phyloP scores from a whole-genome alignment of 768 basidiomycete genomes.

The Austroboletus festivus region DNA sequence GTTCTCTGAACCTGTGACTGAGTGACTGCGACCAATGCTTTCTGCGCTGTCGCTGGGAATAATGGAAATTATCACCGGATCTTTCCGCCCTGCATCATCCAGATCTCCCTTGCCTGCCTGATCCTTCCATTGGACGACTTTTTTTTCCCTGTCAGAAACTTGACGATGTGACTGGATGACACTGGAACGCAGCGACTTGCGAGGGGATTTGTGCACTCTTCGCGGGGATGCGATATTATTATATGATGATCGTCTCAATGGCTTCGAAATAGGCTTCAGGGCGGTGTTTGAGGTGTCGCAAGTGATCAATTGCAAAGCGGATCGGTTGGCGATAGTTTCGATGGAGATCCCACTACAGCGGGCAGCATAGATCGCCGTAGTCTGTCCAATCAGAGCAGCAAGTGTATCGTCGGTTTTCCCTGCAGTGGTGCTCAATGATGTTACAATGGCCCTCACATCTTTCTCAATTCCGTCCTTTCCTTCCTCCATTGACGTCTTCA shows the following conservation, averaged over 20 bases:
- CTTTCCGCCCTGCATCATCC: conserved; percentile 53
- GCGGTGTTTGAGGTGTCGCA: conserved; percentile 47
- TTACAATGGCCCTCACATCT: conserved; percentile 47
- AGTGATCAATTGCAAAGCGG: conserved; percentile 39
- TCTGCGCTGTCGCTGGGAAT: conserved; percentile 38
- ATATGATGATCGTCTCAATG: conserved; percentile 44
- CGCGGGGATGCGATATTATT: conserved; percentile 44
- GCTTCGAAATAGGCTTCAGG: conserved; percentile 41
- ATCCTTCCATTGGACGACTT: conserved; percentile 85
- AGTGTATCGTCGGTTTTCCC: conserved; percentile 71
- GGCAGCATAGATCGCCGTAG: conserved; percentile 56
- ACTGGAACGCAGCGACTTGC: conserved; percentile 71
- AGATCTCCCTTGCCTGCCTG: conserved; percentile 81
- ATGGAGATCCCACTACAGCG: conserved; percentile 34
- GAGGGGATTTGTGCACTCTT: conserved; percentile 55
- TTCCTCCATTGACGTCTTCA: conserved; percentile 37
- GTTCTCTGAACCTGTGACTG: conserved; percentile 68
- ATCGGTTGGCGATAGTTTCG: conserved; percentile 52
- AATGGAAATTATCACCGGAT: conserved; percentile 20
- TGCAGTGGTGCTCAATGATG: conserved; percentile 51
- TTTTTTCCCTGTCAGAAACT: conserved; percentile 64
- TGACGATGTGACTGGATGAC: conserved; percentile 58
- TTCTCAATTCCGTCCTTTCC: conserved; percentile 36
- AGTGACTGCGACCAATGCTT: conserved; percentile 33
- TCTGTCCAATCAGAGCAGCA: conserved; percentile 62